Base-by-base conservation (phyloP, 345 rosid species). In the Populus deltoides region DNA sequence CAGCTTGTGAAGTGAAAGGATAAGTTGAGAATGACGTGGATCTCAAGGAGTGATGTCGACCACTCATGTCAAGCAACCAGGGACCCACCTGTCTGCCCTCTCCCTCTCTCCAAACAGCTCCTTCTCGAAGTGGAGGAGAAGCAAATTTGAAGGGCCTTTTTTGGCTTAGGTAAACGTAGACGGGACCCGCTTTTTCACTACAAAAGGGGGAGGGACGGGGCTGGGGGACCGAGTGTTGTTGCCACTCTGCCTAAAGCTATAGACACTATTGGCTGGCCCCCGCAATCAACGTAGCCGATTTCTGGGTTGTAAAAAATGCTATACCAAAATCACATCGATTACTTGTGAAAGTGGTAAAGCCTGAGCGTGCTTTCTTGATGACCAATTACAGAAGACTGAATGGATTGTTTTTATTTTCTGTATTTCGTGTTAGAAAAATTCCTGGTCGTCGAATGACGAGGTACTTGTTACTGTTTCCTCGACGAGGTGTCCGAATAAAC, bases 21-120 rank as follows among this genome's bases (percentile, higher is more conserved):
- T 75, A 79, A 80, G 85, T 66, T 25, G 83, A 39, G 77, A 77
- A 43, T 81, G 87, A 86, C 87, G 92, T 86, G 90, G 92, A 85
- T 81, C 75, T 77, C 77, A 73, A 79, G 81, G 79, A 76, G 84
- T 75, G 85, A 85, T 79, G 85, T 69, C 61, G 87, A 84, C 90
- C 82, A 75, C 80, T 81, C 81, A 74, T 82, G 84, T 84, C 81
- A 77, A 43, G 38, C 69, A 16, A 25, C 39, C 2, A 3, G 74
- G 90, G 85, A 10, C 80, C 88, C 87, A 83, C 71, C 36, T 83
- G 84, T 86, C 77, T 27, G 9, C n/a, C 43, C 55, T 11, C 9
- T 10, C 66, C 17, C 33, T 25, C 35, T 4, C 67, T 66, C 38
- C 69, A 8, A 31, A 1, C 41, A 29, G 36, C 67, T 38, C 25